Conservation (phyloP, 225 moss, liverwort and hornwort genomes). For the Antitrichia curtipendula region DNA sequence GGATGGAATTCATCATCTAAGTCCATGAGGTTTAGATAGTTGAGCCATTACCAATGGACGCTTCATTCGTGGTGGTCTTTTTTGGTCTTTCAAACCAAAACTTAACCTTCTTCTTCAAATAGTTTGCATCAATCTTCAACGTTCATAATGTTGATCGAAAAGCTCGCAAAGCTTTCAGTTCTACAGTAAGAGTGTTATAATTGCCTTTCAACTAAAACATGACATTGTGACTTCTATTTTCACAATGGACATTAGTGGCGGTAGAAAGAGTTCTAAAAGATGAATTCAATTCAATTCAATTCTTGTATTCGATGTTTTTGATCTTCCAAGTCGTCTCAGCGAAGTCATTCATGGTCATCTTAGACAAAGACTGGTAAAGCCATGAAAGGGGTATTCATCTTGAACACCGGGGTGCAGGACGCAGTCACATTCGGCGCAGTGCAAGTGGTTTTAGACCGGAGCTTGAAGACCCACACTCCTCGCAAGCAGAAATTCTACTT, state of each 20-base stretch:
- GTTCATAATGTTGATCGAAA: too few relatives aligned
- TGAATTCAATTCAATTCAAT: too few relatives aligned
- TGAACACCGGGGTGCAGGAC: not conserved
- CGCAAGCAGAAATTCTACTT: conserved; percentile 13
- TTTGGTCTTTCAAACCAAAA: not conserved
- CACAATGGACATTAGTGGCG: not conserved
- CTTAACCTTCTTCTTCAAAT: not conserved
- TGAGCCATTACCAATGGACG: not conserved
- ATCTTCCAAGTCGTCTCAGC: not conserved
- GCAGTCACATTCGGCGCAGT: not conserved
- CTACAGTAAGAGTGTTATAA: too few relatives aligned
- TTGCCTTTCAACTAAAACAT: too few relatives aligned
- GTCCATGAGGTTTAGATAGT: not conserved
- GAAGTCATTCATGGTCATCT: not conserved
- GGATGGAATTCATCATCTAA: not conserved
- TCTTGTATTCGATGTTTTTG: not conserved
- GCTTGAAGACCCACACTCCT: not conserved
- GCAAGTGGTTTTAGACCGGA: conserved; percentile 25
- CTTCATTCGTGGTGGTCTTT: too few relatives aligned
- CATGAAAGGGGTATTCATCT: not conserved
- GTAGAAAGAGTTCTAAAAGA: not conserved
- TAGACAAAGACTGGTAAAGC: not conserved
- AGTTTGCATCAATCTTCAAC: too few relatives aligned
- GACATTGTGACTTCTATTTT: not conserved
- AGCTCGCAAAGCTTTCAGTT: not conserved